These are phyloP conservation scores for Silene conica DNA, from an alignment of 148 eudicot genomes.

Conservation along the genomic window DNA sequence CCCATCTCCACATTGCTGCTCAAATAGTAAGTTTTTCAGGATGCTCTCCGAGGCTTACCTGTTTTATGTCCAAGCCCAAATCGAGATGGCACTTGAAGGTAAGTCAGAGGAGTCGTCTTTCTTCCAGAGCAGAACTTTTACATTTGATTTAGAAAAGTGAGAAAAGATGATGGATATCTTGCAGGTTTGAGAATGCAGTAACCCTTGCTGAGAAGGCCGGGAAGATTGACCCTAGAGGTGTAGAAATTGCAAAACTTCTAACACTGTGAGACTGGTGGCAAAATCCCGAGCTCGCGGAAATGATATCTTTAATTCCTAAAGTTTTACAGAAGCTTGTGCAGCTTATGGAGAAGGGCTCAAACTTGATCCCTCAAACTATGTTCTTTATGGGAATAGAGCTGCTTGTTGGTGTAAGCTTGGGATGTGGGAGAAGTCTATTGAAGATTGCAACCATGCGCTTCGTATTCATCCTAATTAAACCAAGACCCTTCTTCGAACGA, in stretches of 20 bases:
- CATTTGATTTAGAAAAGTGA: conserved; percentile 26
- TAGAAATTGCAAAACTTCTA: conserved; percentile 50
- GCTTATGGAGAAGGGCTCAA: conserved; percentile 91
- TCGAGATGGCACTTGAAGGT: conserved; percentile 91
- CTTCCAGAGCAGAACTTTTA: conserved; percentile 19
- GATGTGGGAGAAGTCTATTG: conserved; percentile 68
- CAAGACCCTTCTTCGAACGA: conserved; percentile 87
- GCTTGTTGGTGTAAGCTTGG: conserved; percentile 95
- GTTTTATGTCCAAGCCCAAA: conserved; percentile 65
- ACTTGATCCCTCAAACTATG: conserved; percentile 66
- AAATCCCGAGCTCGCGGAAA: conserved; percentile 89
- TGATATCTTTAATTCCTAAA: conserved; percentile 73
- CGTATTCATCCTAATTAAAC: conserved; percentile 66
- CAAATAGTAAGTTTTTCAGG: conserved; percentile 65
- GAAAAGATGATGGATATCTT: conserved; percentile 45
- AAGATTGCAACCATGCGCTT: conserved; percentile 83
- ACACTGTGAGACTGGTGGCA: conserved; percentile 55
- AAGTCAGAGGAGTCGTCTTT: conserved; percentile 30
- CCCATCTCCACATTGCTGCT: conserved; percentile 37
- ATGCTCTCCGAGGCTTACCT: conserved; percentile 78
- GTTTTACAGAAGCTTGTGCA: conserved; percentile 80
- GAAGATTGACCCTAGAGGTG: conserved; percentile 50
- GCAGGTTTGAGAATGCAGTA: conserved; percentile 88
- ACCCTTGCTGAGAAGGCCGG: conserved; percentile 59
- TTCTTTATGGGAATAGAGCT: conserved; percentile 88